Base-by-base conservation (phyloP, 169 alveolate species). In the Eimeria necatrix region DNA sequence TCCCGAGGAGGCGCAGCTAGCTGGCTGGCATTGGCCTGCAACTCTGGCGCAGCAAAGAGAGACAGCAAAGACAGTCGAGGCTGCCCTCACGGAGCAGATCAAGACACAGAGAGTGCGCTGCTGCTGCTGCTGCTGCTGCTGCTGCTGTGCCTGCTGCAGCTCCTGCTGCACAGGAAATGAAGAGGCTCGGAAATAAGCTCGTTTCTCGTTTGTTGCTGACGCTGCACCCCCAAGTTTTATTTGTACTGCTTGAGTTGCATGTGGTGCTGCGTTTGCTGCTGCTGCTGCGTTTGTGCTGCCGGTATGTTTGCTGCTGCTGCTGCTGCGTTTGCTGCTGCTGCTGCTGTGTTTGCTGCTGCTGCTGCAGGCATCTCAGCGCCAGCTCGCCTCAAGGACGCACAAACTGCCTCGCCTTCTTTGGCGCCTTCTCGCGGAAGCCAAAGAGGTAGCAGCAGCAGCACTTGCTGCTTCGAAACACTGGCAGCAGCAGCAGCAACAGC, bases 351-450 rank as follows among this genome's bases (percentile, higher is more conserved):
- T 59, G 14, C 70, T 59, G 14, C 70, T 59, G 70, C 90, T 22
- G 68, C 90, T 56, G 76, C 78, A 53, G 92, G 41, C 53, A 20
- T 9, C 73, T 53, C 78, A 53, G 76, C 92, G 52, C 49, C 73
- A 9, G 78, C 92, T 56, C 20, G 70, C 52, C 0, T 24, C 52
- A 12, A 24, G 93, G 26, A 85, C 93, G 64, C 56, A 59, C 81
- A 24, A 68, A 22, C 59, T 85, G 48, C 93, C 93, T 41, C 71
- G 73, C 7, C 78, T 85, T 8, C 64, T 85, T 78, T 85, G 93
- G 93, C 93, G 93, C 48, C 80, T 68, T 49, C 78, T 85, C 48
- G 93, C 93, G 14, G 93, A 85, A 46, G 93, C 93, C 22, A 85
- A 85, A 60, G 93, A 85, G 68, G 70, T 73, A 41, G 24, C 74